Evolutionary conservation across 78 protist genomes (phyloP).

Genomic region (Protostelium mycophagum): DNA sequence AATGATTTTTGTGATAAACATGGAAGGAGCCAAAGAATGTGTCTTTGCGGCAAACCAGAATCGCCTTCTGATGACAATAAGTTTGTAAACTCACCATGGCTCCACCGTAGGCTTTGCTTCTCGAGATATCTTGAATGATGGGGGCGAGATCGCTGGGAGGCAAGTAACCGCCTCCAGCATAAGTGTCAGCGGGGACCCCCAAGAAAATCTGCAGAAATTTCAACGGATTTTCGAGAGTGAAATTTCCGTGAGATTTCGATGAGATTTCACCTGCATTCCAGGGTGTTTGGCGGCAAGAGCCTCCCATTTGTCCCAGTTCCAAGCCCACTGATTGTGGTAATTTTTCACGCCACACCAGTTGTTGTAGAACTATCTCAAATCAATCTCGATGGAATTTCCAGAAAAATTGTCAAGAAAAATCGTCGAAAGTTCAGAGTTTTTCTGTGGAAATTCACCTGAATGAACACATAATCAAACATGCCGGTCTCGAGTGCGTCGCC

Average conservation of each 20-base stretch:
- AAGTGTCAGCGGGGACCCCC: background rate
- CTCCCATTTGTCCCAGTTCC: background rate
- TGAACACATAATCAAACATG: background rate
- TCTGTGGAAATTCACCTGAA: background rate
- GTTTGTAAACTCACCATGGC: too few species aligned
- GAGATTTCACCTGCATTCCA: background rate
- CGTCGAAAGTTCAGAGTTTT: too few species aligned
- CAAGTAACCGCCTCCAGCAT: background rate
- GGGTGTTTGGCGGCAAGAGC: background rate
- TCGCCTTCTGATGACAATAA: too few species aligned
- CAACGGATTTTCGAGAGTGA: too few species aligned
- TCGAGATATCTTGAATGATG: background rate
- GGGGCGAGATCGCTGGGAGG: background rate
- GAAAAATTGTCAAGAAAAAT: too few species aligned
- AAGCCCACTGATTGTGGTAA: background rate
- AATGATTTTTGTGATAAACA: too few species aligned
- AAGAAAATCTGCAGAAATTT: too few species aligned
- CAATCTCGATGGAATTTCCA: too few species aligned
- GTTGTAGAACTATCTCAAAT: conserved; percentile 1
- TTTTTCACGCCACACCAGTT: background rate
- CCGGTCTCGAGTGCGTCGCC: conserved; percentile 2
- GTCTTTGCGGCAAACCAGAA: too few species aligned
- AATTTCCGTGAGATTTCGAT: too few species aligned
- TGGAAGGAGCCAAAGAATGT: too few species aligned
- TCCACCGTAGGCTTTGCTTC: background rate